Base-by-base conservation (phyloP, 1,284 basidiomycete species). In the Cystobasidium slooffiae region DNA sequence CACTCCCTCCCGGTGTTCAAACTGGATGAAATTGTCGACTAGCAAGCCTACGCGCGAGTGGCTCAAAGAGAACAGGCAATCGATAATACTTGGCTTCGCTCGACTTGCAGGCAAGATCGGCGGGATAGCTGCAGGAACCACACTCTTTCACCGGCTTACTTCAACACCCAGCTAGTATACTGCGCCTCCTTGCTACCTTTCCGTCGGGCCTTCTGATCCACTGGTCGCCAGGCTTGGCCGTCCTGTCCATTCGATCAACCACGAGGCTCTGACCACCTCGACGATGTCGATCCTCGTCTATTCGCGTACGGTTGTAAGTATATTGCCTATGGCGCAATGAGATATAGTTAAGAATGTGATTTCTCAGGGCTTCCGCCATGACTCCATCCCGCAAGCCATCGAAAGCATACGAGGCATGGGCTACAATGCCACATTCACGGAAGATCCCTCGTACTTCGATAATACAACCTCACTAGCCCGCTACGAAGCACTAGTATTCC, bases 391-490 rank as follows among this genome's bases (percentile, higher is more conserved):
- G 4, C 59, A 63, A 22, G 75, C 75, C 6, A 52, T 58, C 16
- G 39, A 62, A 22, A 49, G 31, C 9, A 59, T 75, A 20, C 49
- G 51, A 10, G 41, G 43, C 22, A 39, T 75, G 44, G 74, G 74
- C 37, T 72, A 68, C 63, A 73, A 72, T 55, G 64, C 53, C 2
- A 73, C 70, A 16, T 67, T 68, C 51, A 68, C 47, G 39, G 75
- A 75, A 61, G 75, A 75, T 46, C 63, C 75, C 20, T 41, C 61
- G 16, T 46, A 39, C 39, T 75, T 75, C 41, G 51, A 55, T 31
- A 74, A 67, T 56, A 47, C 44, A 39, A 52, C 61, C 18, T 49
- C 74, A 4, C 62, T 75, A 24, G 31, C 39, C 9, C 31, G 14
- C 1, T 75, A 70, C 52, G 18, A 41, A 18, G 68, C 74, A 7